Conservation (phyloP, 2,329 filamentous ascomycete genomes). For the Fusarium sp. region DNA sequence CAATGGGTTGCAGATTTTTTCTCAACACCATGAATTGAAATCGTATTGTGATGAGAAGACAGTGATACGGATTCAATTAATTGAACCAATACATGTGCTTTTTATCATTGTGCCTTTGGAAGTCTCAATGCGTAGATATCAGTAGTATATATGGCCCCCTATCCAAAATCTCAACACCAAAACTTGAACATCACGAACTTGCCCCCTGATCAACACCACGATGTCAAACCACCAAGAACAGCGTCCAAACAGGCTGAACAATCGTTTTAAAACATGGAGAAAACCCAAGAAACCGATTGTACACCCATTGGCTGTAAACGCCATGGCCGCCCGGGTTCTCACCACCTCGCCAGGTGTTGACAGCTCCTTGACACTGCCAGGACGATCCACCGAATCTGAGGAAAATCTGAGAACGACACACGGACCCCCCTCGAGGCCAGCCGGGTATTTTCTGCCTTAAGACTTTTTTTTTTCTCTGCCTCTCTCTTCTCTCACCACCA, state of each 20-base stretch:
- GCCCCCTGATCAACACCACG: neutral
- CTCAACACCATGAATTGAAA: constrained; percentile 9
- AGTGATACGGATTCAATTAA: neutral
- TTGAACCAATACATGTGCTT: neutral
- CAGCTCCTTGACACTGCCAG: constrained; percentile 10
- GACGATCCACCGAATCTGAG: neutral
- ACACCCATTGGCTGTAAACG: neutral
- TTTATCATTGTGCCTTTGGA: neutral
- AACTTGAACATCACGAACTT: constrained; percentile 6
- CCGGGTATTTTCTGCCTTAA: neutral
- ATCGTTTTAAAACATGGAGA: neutral
- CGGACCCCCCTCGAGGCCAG: neutral
- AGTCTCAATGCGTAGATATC: neutral
- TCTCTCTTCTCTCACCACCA: neutral
- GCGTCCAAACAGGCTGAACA: neutral
- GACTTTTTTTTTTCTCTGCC: neutral
- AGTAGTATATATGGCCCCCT: constrained; percentile 4
- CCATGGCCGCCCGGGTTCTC: neutral
- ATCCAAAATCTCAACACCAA: constrained; percentile 7
- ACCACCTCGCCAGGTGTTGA: neutral
- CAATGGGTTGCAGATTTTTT: neutral
- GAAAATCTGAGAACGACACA: neutral
- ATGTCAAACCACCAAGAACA: neutral
- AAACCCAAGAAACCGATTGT: neutral
- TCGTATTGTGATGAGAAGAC: neutral